Conservation (phyloP, 108 stramenopile genomes). For the Fragilaria crotonensis region DNA sequence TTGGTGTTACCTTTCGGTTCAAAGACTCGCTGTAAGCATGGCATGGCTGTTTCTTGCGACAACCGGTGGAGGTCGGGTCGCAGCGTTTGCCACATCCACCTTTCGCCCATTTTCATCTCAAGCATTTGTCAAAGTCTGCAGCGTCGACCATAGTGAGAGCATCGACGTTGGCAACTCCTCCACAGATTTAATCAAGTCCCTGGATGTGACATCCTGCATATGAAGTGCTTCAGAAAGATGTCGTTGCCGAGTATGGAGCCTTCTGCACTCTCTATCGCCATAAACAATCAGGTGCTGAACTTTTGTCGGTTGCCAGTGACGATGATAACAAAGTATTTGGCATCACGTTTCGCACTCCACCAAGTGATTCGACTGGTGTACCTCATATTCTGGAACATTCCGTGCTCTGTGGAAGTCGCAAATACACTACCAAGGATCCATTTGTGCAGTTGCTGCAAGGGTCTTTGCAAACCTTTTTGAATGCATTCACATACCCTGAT, state of each 20-base stretch:
- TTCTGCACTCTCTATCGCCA: conserved; percentile 87
- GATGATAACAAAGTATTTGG: conserved; percentile 99
- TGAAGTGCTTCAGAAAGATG: conserved; percentile 61
- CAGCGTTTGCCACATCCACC: no score
- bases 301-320: conserved; percentile 84
- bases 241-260: conserved; percentile 77
- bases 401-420: conserved; percentile 94
- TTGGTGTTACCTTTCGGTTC: no score
- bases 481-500: conserved; percentile 99
- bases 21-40: no score
- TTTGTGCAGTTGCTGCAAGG: conserved; percentile 97
- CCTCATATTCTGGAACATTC: conserved; percentile 99
- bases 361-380: conserved; percentile 92
- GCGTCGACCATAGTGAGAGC: no score
- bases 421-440: conserved; percentile 97
- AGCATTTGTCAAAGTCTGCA: no score
- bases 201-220: conserved; percentile 63
- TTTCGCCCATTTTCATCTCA: no score
- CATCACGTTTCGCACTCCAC: conserved; percentile 97
- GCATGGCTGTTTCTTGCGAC: no score
- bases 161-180: neutral
- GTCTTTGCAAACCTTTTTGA: conserved; percentile 93
- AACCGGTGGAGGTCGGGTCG: no score
- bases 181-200: conserved; percentile 29
- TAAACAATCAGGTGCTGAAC: conserved; percentile 84